phyloP scores from a whole-genome alignment of 345 rosid species.

The rapeseed (Brassica napus) region DNA sequence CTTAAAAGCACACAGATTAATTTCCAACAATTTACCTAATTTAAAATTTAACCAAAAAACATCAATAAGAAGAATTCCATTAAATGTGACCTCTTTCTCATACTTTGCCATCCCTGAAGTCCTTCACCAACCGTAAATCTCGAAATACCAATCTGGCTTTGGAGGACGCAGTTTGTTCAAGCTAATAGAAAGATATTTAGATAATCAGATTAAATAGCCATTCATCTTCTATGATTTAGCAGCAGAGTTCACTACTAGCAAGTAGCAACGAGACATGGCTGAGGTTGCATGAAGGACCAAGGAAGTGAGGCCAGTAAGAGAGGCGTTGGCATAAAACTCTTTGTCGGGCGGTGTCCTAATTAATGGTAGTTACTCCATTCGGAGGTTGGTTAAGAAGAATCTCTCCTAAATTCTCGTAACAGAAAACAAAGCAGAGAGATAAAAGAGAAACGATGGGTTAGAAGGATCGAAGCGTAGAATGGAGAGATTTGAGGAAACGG shows the following conservation, averaged over 20 bases:
- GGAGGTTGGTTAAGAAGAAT: neutral
- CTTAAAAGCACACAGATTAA: neutral
- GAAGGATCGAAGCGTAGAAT: neutral
- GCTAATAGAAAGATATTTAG: conserved; percentile 17
- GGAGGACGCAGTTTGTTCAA: conserved; percentile 61
- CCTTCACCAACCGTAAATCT: conserved; percentile 49
- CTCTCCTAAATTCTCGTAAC: neutral
- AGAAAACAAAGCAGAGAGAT: neutral
- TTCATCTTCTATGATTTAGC: neutral
- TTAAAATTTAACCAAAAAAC: no score
- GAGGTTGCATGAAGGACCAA: neutral
- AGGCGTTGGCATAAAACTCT: neutral
- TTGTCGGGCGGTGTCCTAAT: neutral
- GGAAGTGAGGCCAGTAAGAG: neutral
- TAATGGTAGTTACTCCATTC: neutral
- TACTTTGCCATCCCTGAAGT: conserved; percentile 49
- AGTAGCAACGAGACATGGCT: neutral
- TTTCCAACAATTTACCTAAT: neutral
- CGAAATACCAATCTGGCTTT: conserved; percentile 76
- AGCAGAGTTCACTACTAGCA: no score
- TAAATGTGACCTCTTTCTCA: conserved; percentile 59
- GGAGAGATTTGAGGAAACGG: neutral
- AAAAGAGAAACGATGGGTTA: neutral
- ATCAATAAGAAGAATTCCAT: no score
- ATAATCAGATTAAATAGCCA: neutral